These are phyloP conservation scores for Podospora didyma DNA, from an alignment of 495 filamentous ascomycete genomes.

Conservation along the genomic window DNA sequence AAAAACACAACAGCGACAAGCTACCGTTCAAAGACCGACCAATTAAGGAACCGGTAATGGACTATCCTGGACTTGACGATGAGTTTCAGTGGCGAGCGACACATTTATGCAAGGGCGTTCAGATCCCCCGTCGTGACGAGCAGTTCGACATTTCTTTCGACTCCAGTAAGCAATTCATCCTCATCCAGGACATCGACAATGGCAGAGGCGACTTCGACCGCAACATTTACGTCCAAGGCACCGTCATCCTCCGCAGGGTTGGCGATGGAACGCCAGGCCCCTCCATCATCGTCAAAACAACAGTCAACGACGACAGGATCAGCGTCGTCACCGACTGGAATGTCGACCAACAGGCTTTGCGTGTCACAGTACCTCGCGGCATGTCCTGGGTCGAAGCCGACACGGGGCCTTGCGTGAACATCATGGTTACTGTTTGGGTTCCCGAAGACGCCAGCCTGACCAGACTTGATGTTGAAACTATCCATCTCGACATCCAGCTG, in stretches of 20 bases:
- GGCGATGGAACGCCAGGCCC: slow-evolving; percentile 19
- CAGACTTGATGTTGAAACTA: slow-evolving; percentile 19
- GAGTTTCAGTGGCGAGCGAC: slow-evolving; percentile 11
- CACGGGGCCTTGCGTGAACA: slow-evolving; percentile 32
- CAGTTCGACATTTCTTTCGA: slow-evolving; percentile 28
- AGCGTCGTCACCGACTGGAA: slow-evolving; percentile 26
- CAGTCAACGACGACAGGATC: slow-evolving; percentile 34
- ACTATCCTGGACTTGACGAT: slow-evolving; percentile 19
- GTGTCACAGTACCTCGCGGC: slow-evolving; percentile 28
- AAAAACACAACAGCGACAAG: background rate
- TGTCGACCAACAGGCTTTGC: slow-evolving; percentile 22
- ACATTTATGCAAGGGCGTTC: slow-evolving; percentile 21
- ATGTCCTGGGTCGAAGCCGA: slow-evolving; percentile 19
- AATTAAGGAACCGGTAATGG: slow-evolving; percentile 8
- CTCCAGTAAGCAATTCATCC: slow-evolving; percentile 22
- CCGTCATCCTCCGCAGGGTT: slow-evolving; percentile 34
- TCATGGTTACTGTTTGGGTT: slow-evolving; percentile 40
- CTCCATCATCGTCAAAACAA: slow-evolving; percentile 32
- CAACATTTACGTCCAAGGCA: slow-evolving; percentile 32
- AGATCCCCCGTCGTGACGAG: slow-evolving; percentile 27
- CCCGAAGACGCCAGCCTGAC: slow-evolving; percentile 28
- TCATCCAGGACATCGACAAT: slow-evolving; percentile 20
- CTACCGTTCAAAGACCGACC: slow-evolving; percentile 1
- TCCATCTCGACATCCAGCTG: slow-evolving; percentile 37
- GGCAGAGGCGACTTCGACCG: slow-evolving; percentile 12